These are phyloP conservation scores for Eucalyptus dawsonii DNA, from an alignment of 345 rosid genomes.

Conservation along the genomic window DNA sequence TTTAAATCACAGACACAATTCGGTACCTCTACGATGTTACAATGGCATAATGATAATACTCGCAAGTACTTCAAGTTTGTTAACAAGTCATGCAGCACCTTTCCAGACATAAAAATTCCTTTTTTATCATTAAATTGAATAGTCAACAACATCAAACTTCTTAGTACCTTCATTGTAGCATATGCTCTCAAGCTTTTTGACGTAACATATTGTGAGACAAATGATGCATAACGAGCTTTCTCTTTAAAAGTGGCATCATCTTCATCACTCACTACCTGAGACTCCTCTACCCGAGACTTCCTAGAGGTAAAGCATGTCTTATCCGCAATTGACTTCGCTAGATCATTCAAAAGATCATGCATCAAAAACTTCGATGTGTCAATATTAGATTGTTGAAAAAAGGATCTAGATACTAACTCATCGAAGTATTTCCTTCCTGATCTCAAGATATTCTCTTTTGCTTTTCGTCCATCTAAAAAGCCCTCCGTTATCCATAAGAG, in stretches of 20 bases:
- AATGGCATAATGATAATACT: neutral
- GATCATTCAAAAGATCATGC: neutral
- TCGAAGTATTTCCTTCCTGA: neutral
- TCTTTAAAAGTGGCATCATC: fast-evolving
- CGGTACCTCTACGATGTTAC: fast-evolving
- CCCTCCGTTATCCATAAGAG: neutral
- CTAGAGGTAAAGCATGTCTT: neutral
- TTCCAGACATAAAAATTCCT: fast-evolving
- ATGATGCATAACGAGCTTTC: neutral
- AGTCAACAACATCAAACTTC: neutral
- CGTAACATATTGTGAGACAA: fast-evolving
- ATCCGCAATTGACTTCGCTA: neutral
- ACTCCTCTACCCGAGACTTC: too few relatives aligned
- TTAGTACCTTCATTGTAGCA: neutral
- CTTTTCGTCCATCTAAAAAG: neutral
- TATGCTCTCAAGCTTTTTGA: neutral
- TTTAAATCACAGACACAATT: neutral
- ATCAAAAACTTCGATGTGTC: neutral
- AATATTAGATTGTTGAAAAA: neutral
- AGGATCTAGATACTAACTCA: neutral
- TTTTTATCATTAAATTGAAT: too few relatives aligned
- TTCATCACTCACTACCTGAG: fast-evolving
- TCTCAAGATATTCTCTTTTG: neutral
- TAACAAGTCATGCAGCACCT: neutral
- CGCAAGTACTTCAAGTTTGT: neutral